A percentile compares a stretch with the other conserved stretches of the same genome.
Evolutionary conservation across 345 rosid species (phyloP).

Genomic region (Trapa bicornis): DNA sequence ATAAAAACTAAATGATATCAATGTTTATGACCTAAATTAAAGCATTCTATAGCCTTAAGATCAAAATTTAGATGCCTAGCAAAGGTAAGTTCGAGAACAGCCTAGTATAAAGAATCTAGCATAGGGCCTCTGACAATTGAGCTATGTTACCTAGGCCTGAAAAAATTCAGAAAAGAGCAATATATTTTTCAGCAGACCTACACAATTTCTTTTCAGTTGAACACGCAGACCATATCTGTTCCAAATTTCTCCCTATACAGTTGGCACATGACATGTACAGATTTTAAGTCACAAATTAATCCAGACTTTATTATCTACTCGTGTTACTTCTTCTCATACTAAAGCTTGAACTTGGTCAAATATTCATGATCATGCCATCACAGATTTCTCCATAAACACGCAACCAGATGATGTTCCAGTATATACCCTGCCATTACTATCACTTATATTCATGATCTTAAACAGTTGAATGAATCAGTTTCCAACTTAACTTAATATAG

Average conservation of each 20-base stretch:
- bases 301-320: background rate
- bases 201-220: background rate
- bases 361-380: too few relatives aligned
- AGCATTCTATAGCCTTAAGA: background rate
- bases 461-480: background rate
- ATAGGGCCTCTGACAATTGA: background rate
- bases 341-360: too few relatives aligned
- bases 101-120: background rate
- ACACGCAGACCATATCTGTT: background rate
- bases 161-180: background rate
- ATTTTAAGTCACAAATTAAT: background rate
- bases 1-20: background rate
- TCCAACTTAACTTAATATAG: background rate
- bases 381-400: too few relatives aligned
- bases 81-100: background rate
- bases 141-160: background rate
- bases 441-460: background rate
- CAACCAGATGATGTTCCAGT: background rate
- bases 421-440: background rate
- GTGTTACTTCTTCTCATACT: background rate
- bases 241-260: background rate
- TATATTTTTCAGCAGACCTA: background rate
- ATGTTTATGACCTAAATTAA: background rate
- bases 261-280: background rate
- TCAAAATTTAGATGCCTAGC: background rate